Evolutionary conservation across 768 basidiomycete species (phyloP), one percentile per base, ranked within the genome.

Genomic region (Trametes sanguinea): DNA sequence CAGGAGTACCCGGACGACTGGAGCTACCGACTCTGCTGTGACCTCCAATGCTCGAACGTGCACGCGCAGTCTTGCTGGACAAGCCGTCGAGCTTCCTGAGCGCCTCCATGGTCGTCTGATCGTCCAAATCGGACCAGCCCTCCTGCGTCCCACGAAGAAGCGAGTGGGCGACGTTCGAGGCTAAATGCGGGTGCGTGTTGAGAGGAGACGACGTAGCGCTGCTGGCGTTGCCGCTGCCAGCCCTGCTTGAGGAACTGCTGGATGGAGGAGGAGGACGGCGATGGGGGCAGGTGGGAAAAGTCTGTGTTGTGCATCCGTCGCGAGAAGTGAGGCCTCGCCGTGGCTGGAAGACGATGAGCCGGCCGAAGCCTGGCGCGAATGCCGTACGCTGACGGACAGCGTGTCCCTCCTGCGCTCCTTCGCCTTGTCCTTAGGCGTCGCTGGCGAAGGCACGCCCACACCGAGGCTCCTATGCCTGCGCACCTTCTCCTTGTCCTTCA

Each of bases 71-170:
- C 71, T 89, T 91, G 1, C 88, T 88, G 10, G 84, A 84, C 10
- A 97, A 73, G 0, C 96, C 96, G 69, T 99, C 96, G 29, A 99
- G 76, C 76, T 96, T 97, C 57, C 95, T 85, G 39, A 99, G 79
- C 8, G 94, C 93, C 68, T 96, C 95, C 6, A 86, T 91, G 6
- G 96, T 95, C 14, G 89, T 88, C 68, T 92, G 88, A 70, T 95
- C 93, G 68, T 93, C 89, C 68, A 94, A 81, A 62, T 85, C 90
- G 14, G 88, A 88, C 92, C 92, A 94, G 30, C 93, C 93, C 72
- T 93, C 89, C 72, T 94, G 92, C 6, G 90, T 93, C 10, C 93
- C 93, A 65, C 91, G 85, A 29, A 94, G 81, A 56, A 94, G 77
- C 1, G 92, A 93, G 70, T 95, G 92, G 0, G 90, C 92, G 48